Conservation (phyloP, 2,329 filamentous ascomycete genomes). For the Eutypella sp. region DNA sequence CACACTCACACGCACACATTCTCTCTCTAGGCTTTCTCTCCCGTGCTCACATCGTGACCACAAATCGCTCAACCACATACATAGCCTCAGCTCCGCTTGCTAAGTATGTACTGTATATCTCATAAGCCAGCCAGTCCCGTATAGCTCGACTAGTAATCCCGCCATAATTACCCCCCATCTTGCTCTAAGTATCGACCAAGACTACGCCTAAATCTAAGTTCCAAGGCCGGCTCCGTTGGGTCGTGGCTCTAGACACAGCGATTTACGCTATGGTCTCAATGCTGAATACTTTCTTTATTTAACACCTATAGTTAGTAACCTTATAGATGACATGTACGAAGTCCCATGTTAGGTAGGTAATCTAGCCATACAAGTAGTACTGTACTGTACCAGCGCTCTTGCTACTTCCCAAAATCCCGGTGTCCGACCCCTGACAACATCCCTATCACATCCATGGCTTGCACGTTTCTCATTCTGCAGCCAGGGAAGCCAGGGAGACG, state of each 20-base stretch:
- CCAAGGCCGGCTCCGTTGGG: too few relatives aligned
- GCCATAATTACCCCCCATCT: too few relatives aligned
- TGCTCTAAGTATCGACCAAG: too few relatives aligned
- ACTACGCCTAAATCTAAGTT: too few relatives aligned
- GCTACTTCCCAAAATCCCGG: neutral
- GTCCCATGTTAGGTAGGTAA: neutral
- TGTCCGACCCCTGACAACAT: neutral
- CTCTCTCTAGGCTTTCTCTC: neutral
- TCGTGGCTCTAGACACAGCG: too few relatives aligned
- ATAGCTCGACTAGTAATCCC: too few relatives aligned
- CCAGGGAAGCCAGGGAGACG: too few relatives aligned
- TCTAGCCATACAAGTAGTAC: neutral
- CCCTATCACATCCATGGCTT: neutral
- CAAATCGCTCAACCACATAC: neutral
- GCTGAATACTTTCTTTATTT: too few relatives aligned
- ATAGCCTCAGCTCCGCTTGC: neutral
- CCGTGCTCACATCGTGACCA: neutral
- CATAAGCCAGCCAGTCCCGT: neutral
- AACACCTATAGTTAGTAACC: too few relatives aligned
- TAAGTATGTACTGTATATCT: too few relatives aligned
- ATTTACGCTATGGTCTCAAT: too few relatives aligned
- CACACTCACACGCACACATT: neutral
- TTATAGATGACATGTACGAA: too few relatives aligned
- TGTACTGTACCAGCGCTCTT: neutral
- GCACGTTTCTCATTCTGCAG: conserved; percentile 1